A percentile compares a stretch with the other conserved stretches of the same genome.
Conservation (phyloP, 805 yeast genomes). For the Limtongia smithiae region DNA sequence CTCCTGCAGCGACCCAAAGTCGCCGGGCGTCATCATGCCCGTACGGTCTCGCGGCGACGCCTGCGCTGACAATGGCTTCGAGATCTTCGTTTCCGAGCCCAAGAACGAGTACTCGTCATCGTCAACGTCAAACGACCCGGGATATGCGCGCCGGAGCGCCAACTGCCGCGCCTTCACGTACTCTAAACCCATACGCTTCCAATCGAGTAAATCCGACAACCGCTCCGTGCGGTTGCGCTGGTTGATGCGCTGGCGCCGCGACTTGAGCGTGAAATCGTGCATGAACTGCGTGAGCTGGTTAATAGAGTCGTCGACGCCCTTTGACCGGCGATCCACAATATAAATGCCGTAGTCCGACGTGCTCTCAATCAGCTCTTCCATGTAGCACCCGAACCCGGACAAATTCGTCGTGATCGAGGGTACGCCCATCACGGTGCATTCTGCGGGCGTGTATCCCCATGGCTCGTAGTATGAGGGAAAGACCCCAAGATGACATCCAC, state of each 20-base stretch:
- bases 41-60: conserved; percentile 83
- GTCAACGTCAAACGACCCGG: conserved; percentile 57
- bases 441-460: conserved; percentile 99
- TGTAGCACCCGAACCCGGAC: conserved; percentile 96
- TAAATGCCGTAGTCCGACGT: conserved; percentile 95
- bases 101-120: conserved; percentile 33
- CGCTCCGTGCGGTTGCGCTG: conserved; percentile 97
- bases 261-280: conserved; percentile 83
- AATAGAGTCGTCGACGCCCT: conserved; percentile 88
- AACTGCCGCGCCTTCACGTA: conserved; percentile 91
- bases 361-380: conserved; percentile 95
- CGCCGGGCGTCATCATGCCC: conserved; percentile 94
- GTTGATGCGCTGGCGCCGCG: conserved; percentile 94
- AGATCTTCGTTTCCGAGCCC: conserved; percentile 49
- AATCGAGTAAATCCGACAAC: conserved; percentile 84
- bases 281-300: conserved; percentile 83
- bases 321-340: conserved; percentile 90
- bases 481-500: conserved; percentile 97
- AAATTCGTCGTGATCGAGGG: conserved; percentile 95
- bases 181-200: conserved; percentile 98
- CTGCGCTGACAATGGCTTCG: conserved; percentile 93
- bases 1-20: conserved; percentile 93
- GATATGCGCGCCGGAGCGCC: conserved; percentile 90
- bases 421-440: conserved; percentile 98
- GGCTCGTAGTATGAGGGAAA: conserved; percentile 99